phyloP scores from a whole-genome alignment of 805 yeast species.

The Ogataea neopini region DNA sequence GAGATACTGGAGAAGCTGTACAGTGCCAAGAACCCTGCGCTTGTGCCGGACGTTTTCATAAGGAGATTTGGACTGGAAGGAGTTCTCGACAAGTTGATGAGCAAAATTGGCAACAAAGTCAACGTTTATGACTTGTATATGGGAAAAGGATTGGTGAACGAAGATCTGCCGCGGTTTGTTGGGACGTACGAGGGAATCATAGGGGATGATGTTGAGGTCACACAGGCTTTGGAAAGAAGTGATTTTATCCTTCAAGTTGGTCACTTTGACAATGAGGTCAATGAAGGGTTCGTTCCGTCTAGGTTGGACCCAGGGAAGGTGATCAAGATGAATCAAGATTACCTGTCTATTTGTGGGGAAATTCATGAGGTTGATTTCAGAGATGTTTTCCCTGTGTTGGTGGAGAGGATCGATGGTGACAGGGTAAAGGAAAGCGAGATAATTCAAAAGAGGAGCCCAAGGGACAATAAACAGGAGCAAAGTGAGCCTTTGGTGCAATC shows the following conservation, averaged over 20 bases:
- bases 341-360: constrained; percentile 38
- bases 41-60: constrained; percentile 45
- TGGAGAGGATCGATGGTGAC: constrained; percentile 39
- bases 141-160: constrained; percentile 43
- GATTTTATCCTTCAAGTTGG: constrained; percentile 79
- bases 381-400: constrained; percentile 36
- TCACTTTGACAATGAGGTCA: constrained; percentile 60
- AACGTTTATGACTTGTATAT: constrained; percentile 43
- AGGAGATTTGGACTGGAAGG: constrained; percentile 39
- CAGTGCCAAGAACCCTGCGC: constrained; percentile 37
- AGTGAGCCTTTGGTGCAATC: constrained; percentile 33
- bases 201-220: constrained; percentile 33
- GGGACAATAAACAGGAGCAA: no score
- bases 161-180: constrained; percentile 40
- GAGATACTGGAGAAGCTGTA: constrained; percentile 41
- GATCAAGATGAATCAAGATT: constrained; percentile 46
- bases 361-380: constrained; percentile 35
- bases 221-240: constrained; percentile 45
- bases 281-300: constrained; percentile 59
- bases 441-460: no score
- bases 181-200: constrained; percentile 45
- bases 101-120: constrained; percentile 35
- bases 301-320: constrained; percentile 27
- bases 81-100: constrained; percentile 33
- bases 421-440: no score